Evolutionary conservation across 495 filamentous ascomycete genomes (phyloP), one percentile per base, ranked within the genome.

Genomic region (Pyrenula aspistea): DNA sequence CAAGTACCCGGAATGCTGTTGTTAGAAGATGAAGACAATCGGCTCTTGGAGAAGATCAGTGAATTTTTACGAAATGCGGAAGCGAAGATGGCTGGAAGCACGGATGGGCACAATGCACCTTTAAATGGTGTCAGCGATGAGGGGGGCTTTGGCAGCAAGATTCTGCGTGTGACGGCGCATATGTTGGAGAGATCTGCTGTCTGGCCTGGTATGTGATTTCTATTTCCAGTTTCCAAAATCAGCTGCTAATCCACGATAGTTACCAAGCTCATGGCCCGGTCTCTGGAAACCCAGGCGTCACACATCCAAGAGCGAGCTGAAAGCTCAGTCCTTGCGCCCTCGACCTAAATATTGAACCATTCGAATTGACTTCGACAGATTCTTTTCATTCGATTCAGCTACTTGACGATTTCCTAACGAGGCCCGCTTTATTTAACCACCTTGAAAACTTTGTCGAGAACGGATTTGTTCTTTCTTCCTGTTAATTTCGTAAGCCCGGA

Each of bases 11-110:
- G 83, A 8, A 84, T 94, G 56, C 86, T 96, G 84, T 80, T 96
- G 24, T 79, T 98, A 12, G 90, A 95, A 65, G 88, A 91, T 10
- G 93, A 96, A 61, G 93, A 98, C 61, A 79, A 85, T 66, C 93
- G 93, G 68, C 76, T 98, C 11, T 72, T 98, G 11, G 73, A 80
- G 21, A 96, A 95, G 69, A 87, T 96, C 55, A 80, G 87, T 58
- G 84, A 90, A 56, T 86, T 96, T 15, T 73, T 96, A 8, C 71
- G 77, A 12, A 89, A 80, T 59, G 85, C 89, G 10, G 88, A 96
- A 62, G 72, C 80, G 56, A 96, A 96, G 70, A 83, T 96, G 77
- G 78, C 78, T 51, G 73, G 73, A 56, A 42, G 15, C 15, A 8
- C 31, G 15, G 79, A 84, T 25, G 73, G 63, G 25, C 67, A 72